Conservation (phyloP, 2,329 filamentous ascomycete genomes). For the Rhynchosporium agropyri region DNA sequence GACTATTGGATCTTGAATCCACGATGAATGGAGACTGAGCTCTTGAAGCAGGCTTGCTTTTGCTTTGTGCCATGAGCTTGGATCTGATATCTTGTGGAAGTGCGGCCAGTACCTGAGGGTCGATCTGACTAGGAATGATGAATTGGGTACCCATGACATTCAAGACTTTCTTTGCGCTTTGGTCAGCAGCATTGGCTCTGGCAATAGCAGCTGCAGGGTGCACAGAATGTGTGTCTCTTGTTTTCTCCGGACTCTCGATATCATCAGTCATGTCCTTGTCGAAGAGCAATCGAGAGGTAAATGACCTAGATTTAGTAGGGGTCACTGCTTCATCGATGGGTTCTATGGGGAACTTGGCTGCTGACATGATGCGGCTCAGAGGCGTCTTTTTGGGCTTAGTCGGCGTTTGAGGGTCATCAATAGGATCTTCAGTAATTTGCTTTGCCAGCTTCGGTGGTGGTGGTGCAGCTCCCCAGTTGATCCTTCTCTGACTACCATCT, state of each 20-base stretch:
- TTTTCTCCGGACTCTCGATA: conserved; percentile 55
- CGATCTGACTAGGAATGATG: conserved; percentile 80
- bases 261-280: conserved; percentile 56
- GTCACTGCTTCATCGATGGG: conserved; percentile 36
- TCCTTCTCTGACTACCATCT: conserved; percentile 76
- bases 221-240: conserved; percentile 45
- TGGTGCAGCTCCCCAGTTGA: conserved; percentile 65
- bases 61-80: conserved; percentile 66
- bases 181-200: conserved; percentile 49
- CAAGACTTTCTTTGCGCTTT: conserved; percentile 65
- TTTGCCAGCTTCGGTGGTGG: conserved; percentile 44
- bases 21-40: conserved; percentile 38
- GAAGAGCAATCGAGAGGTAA: conserved; percentile 17
- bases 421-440: conserved; percentile 47
- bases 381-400: conserved; percentile 41
- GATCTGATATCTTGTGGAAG: conserved; percentile 81
- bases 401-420: conserved; percentile 52
- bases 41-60: conserved; percentile 32
- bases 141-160: conserved; percentile 91
- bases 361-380: conserved; percentile 28
- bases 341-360: conserved; percentile 32
- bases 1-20: conserved; percentile 40
- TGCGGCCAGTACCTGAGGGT: conserved; percentile 79
- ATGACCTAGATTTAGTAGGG: conserved; percentile 34
- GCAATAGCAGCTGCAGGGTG: conserved; percentile 59